Evolutionary conservation across 2,329 filamentous ascomycete species (phyloP).

Genomic region (Fusarium sp.): DNA sequence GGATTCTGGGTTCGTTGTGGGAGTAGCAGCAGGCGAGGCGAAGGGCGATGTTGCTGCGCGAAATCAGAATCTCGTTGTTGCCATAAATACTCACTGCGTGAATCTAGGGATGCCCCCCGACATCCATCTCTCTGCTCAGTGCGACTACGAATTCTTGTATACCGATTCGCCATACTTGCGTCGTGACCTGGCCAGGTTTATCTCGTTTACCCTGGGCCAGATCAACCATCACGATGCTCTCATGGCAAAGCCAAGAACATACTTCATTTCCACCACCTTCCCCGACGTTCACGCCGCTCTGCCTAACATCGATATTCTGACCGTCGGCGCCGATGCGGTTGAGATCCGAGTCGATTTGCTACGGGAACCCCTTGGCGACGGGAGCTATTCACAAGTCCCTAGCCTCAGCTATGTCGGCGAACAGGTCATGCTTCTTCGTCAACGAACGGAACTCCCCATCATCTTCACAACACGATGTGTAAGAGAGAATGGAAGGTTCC

Average conservation of each 20-base stretch:
- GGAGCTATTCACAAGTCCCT: conserved; percentile 74
- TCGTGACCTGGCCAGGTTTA: conserved; percentile 81
- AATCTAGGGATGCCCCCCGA: conserved; percentile 79
- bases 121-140: conserved; percentile 72
- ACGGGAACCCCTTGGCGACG: conserved; percentile 76
- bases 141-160: conserved; percentile 91
- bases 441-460: conserved; percentile 88
- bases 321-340: conserved; percentile 87
- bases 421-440: conserved; percentile 85
- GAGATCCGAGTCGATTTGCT: conserved; percentile 88
- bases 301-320: conserved; percentile 87
- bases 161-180: conserved; percentile 78
- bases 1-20: conserved; percentile 76
- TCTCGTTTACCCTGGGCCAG: conserved; percentile 84
- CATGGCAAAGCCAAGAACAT: conserved; percentile 82
- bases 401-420: conserved; percentile 88
- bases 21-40: conserved; percentile 70
- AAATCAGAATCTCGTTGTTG: conserved; percentile 70
- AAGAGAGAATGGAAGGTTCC: conserved; percentile 85
- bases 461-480: conserved; percentile 89
- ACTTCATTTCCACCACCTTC: conserved; percentile 89
- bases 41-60: conserved; percentile 70
- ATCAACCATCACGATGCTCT: conserved; percentile 82
- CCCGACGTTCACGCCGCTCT: conserved; percentile 86
- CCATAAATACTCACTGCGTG: conserved; percentile 83